Evolutionary conservation across 1,284 basidiomycete genomes (phyloP), one percentile per base, ranked within the genome.

Genomic region (Grifola frondosa): DNA sequence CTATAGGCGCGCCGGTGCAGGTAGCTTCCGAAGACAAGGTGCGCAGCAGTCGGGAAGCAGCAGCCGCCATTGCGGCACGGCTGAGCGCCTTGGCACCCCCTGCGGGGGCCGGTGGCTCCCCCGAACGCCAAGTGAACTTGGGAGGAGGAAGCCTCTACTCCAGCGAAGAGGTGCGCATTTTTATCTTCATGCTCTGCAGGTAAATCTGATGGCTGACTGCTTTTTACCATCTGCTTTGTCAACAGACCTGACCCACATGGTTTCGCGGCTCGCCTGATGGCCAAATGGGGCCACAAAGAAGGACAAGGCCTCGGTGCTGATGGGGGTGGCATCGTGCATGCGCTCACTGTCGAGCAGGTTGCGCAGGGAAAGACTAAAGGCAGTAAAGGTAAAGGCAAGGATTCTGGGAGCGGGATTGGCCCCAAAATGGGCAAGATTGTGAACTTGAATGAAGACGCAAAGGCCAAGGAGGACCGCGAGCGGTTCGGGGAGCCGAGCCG

Each of bases 281-380:
- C 88, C 5, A 95, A 92, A 68, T 96, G 89, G 88, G 94, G 94
- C 0, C 92, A 97, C 65, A 88, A 89, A 59, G 88, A 93, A 59
- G 94, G 94, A 2, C 84, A 93, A 66, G 94, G 91, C 10, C 76
- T 97, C 2, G 94, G 93, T 35, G 84, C 78, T 0, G 82, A 87
- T 49, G 88, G 84, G 3, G 77, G 78, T 10, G 94, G 94, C 5
- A 95, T 97, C 42, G 79, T 92, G 31, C 87, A 94, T 46, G 91
- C 94, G 2, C 77, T 97, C 24, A 77, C 81, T 0, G 84, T 94
- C 20, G 88, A 94, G 55, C 83, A 84, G 57, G 69, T 83, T 3
- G 60, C 66, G 3, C 63, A 66, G 24, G 63, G 62, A 22, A 78
- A 76, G 48, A 33, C 16, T 5, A n/a, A 32, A 39, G 57, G 56